Conservation (phyloP, 2,329 filamentous ascomycete genomes). For the Phoma sp. region DNA sequence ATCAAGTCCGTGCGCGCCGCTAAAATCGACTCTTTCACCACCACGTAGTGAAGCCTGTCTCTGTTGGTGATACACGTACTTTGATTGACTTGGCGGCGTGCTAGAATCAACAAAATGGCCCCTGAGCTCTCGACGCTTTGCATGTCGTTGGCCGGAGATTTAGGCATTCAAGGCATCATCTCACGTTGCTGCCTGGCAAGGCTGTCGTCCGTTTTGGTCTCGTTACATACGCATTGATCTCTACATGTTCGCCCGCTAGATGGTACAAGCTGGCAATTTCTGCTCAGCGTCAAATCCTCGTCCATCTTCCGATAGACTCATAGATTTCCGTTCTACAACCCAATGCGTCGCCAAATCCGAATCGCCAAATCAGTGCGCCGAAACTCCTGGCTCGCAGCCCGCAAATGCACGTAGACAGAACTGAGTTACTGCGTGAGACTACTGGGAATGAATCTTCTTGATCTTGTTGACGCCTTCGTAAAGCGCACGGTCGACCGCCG, state of each 20-base stretch:
- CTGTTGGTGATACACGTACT: background rate
- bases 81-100: background rate
- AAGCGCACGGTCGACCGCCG: slow-evolving; percentile 86
- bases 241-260: slow-evolving; percentile 12
- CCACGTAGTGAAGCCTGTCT: background rate
- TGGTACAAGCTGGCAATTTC: slow-evolving; percentile 12
- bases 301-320: background rate
- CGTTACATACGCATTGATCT: slow-evolving; percentile 5
- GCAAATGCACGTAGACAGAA: slow-evolving; percentile 6
- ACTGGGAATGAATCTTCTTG: slow-evolving; percentile 80
- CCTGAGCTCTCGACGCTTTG: background rate
- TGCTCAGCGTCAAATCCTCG: slow-evolving; percentile 7
- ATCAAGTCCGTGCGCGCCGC: slow-evolving; percentile 4
- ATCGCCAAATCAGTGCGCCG: slow-evolving; percentile 4
- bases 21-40: background rate
- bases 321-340: slow-evolving; percentile 9
- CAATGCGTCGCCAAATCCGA: background rate
- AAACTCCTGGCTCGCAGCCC: slow-evolving; percentile 12
- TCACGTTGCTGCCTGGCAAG: slow-evolving; percentile 2
- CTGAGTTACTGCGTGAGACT: slow-evolving; percentile 18
- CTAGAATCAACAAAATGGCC: background rate
- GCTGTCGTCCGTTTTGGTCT: background rate
- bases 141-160: background rate
- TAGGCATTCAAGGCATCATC: slow-evolving; percentile 2
- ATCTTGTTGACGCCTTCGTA: slow-evolving; percentile 87